Evolutionary conservation across 495 filamentous ascomycete genomes (phyloP).

Genomic region (Elaphomyces granulatus): DNA sequence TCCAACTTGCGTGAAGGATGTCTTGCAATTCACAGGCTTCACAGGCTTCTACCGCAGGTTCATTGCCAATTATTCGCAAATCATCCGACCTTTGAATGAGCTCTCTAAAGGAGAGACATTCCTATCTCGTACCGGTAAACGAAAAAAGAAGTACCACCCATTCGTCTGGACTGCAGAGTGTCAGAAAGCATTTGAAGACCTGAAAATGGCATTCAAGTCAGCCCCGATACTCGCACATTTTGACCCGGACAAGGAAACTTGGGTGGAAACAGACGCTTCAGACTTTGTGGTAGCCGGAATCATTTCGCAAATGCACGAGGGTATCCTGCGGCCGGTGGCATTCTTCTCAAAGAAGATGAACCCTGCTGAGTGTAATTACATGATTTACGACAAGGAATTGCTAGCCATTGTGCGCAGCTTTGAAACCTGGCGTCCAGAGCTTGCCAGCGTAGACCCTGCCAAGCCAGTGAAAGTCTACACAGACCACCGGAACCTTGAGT

Average conservation of each 20-base stretch:
- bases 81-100: neutral
- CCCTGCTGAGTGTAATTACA: conserved; percentile 18
- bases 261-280: neutral
- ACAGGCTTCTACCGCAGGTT: conserved; percentile 9
- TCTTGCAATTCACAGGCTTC: conserved; percentile 6
- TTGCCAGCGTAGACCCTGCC: no score
- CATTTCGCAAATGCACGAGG: neutral
- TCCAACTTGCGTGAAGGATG: conserved; percentile 4
- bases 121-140: no score
- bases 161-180: conserved; percentile 3
- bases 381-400: conserved; percentile 20
- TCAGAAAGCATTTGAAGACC: conserved; percentile 3
- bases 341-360: conserved; percentile 15
- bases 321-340: conserved; percentile 4
- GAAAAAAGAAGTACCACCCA: no score
- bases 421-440: no score
- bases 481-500: conserved; percentile 12
- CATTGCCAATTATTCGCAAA: conserved; percentile 5
- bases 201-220: conserved; percentile 4
- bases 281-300: neutral
- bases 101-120: conserved; percentile 8
- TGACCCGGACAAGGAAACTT: neutral
- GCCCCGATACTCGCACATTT: neutral
- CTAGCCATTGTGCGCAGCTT: conserved; percentile 15
- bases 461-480: no score